These are phyloP conservation scores for Xylaria hypoxylon DNA, from an alignment of 2,329 filamentous ascomycete genomes.

Conservation along the genomic window DNA sequence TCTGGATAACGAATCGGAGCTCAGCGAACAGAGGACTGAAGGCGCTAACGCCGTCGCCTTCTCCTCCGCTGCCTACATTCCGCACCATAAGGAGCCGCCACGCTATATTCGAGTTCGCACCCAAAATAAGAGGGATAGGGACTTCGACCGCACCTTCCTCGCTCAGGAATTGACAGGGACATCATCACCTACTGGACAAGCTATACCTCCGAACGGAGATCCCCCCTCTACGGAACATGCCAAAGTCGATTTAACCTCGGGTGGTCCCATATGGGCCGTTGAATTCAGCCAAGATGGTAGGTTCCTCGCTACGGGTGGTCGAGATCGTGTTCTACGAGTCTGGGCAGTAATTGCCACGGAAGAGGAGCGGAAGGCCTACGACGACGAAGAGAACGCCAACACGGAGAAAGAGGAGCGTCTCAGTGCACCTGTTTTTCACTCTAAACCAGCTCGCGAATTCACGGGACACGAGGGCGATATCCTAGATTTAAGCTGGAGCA, in stretches of 20 bases:
- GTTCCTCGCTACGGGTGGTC: slow-evolving; percentile 91
- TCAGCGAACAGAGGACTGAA: slow-evolving; percentile 75
- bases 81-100: slow-evolving; percentile 87
- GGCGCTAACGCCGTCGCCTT: slow-evolving; percentile 87
- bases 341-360: slow-evolving; percentile 88
- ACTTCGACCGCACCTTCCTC: slow-evolving; percentile 89
- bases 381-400: slow-evolving; percentile 70
- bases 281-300: slow-evolving; percentile 93
- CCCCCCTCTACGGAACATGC: slow-evolving; percentile 48
- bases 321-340: slow-evolving; percentile 85
- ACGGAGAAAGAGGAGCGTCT: slow-evolving; percentile 71
- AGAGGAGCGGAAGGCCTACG: slow-evolving; percentile 80
- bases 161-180: slow-evolving; percentile 87
- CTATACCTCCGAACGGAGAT: slow-evolving; percentile 42
- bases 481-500: slow-evolving; percentile 95
- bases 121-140: slow-evolving; percentile 81
- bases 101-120: slow-evolving; percentile 88
- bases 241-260: slow-evolving; percentile 56
- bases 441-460: slow-evolving; percentile 82
- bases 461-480: slow-evolving; percentile 86
- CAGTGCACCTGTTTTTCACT: slow-evolving; percentile 90
- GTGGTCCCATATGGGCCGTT: slow-evolving; percentile 87
- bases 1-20: slow-evolving; percentile 76
- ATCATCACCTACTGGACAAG: slow-evolving; percentile 46
- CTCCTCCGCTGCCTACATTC: slow-evolving; percentile 84